phyloP scores from a whole-genome alignment of 2,329 filamentous ascomycete genomes.

The Ophiostoma australiae region DNA sequence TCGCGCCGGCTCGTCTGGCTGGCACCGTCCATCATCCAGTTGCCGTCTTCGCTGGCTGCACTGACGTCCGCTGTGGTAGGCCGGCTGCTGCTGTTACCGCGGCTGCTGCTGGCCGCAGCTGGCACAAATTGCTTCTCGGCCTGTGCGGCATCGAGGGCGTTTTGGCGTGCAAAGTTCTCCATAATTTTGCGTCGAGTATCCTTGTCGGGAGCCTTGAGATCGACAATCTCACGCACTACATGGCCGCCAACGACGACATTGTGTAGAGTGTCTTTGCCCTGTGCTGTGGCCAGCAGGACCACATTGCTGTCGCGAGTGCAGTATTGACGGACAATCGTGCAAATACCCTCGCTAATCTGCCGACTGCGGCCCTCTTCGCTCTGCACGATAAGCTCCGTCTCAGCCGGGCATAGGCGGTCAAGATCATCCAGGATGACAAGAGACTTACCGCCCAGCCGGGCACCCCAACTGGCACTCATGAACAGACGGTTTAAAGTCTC shows the following conservation, averaged over 20 bases:
- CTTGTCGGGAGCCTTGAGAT: slow-evolving; percentile 86
- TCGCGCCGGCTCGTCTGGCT: slow-evolving; percentile 46
- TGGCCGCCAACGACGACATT: slow-evolving; percentile 87
- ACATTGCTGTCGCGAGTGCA: slow-evolving; percentile 75
- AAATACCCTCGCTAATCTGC: slow-evolving; percentile 85
- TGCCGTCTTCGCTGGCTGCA: slow-evolving; percentile 47
- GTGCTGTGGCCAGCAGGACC: slow-evolving; percentile 82
- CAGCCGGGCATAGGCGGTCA: slow-evolving; percentile 85
- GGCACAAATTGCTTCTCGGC: slow-evolving; percentile 35
- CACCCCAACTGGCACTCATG: slow-evolving; percentile 85
- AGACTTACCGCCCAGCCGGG: slow-evolving; percentile 74
- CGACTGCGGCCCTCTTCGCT: slow-evolving; percentile 90
- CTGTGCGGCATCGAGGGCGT: slow-evolving; percentile 38
- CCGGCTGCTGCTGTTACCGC: slow-evolving; percentile 42
- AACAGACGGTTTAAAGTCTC: slow-evolving; percentile 81
- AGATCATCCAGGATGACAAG: slow-evolving; percentile 88
- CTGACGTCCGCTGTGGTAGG: slow-evolving; percentile 54
- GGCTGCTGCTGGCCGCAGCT: background rate
- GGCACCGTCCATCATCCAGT: slow-evolving; percentile 76
- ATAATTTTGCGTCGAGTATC: slow-evolving; percentile 79
- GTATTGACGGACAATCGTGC: slow-evolving; percentile 76
- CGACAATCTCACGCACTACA: slow-evolving; percentile 84
- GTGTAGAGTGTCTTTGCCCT: slow-evolving; percentile 88
- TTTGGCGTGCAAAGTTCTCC: slow-evolving; percentile 65
- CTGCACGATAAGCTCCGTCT: slow-evolving; percentile 90